These are phyloP conservation scores for Trypanosoma cruzi DNA, from an alignment of 208 protist species.

Conservation along the genomic window DNA sequence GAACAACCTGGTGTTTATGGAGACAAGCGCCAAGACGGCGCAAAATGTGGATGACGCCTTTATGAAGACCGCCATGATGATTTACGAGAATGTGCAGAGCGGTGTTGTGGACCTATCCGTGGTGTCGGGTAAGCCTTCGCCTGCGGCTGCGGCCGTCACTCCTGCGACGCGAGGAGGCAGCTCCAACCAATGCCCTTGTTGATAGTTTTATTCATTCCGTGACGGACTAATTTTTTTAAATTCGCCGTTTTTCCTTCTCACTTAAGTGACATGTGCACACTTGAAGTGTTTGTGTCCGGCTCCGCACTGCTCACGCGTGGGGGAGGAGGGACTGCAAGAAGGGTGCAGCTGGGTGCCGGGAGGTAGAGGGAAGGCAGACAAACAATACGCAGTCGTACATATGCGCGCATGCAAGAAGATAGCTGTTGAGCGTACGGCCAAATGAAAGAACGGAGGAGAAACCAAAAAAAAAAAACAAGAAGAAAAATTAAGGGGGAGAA, in stretches of 20 bases:
- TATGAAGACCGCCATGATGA: slow-evolving; percentile 93
- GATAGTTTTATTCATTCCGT: background rate
- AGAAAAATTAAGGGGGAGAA: too few relatives aligned
- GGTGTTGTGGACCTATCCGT: slow-evolving; percentile 89
- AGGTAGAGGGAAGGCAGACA: background rate
- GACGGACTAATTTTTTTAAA: too few relatives aligned
- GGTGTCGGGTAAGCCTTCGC: slow-evolving; percentile 56
- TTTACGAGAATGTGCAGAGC: slow-evolving; percentile 96
- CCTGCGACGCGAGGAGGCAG: slow-evolving; percentile 1
- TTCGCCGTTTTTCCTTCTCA: too few relatives aligned
- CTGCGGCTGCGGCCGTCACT: slow-evolving; percentile 5
- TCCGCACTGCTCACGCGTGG: too few relatives aligned
- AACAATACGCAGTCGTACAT: background rate
- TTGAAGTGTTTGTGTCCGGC: too few relatives aligned
- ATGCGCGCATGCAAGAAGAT: too few relatives aligned
- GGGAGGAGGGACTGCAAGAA: too few relatives aligned
- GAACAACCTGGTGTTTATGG: slow-evolving; percentile 97
- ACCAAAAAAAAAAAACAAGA: slow-evolving; percentile 3
- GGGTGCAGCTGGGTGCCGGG: too few relatives aligned
- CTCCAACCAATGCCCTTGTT: slow-evolving; percentile 12
- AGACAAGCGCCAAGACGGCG: slow-evolving; percentile 98
- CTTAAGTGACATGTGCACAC: too few relatives aligned
- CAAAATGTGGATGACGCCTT: slow-evolving; percentile 97
- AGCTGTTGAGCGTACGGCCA: too few relatives aligned
- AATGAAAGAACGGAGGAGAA: background rate